Evolutionary conservation across 2,329 filamentous ascomycete genomes (phyloP).

Genomic region (Lecanoromycetidae sp.): DNA sequence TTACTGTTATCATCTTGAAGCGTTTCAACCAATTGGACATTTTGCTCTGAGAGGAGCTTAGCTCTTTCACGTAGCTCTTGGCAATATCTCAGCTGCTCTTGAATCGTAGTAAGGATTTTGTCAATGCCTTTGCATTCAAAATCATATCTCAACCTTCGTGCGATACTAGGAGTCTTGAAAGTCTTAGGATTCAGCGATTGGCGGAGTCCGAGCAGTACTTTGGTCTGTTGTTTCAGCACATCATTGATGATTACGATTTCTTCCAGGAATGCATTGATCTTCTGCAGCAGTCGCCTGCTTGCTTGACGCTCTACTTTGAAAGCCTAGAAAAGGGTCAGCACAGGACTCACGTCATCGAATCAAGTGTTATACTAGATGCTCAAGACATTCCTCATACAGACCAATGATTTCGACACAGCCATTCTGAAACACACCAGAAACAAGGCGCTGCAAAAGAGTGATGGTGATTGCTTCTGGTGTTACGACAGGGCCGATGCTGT

Average conservation of each 20-base stretch:
- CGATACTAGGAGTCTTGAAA: constrained; percentile 3
- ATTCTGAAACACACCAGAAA: not conserved
- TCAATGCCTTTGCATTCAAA: constrained; percentile 11
- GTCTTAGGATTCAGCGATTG: not conserved
- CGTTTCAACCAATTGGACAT: constrained; percentile 14
- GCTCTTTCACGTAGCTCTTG: constrained; percentile 4
- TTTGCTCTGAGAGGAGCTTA: constrained; percentile 4
- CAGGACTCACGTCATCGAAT: not conserved
- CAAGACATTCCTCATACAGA: constrained; percentile 7
- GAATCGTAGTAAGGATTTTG: not conserved
- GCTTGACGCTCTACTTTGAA: constrained; percentile 6
- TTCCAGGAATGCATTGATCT: constrained; percentile 8
- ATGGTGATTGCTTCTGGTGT: constrained; percentile 11
- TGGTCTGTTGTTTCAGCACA: constrained; percentile 3
- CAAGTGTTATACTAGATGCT: constrained; percentile 2
- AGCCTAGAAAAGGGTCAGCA: not conserved
- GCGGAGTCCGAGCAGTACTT: not conserved
- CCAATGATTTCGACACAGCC: constrained; percentile 3
- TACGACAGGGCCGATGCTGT: constrained; percentile 6
- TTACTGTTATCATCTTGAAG: constrained; percentile 12
- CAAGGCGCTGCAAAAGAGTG: not conserved
- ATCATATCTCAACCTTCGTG: constrained; percentile 3
- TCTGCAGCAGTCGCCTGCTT: constrained; percentile 7
- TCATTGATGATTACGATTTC: constrained; percentile 1
- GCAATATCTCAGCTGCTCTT: constrained; percentile 4